Evolutionary conservation across 208 protist species (phyloP).

Genomic region (Leishmania guyanensis): DNA sequence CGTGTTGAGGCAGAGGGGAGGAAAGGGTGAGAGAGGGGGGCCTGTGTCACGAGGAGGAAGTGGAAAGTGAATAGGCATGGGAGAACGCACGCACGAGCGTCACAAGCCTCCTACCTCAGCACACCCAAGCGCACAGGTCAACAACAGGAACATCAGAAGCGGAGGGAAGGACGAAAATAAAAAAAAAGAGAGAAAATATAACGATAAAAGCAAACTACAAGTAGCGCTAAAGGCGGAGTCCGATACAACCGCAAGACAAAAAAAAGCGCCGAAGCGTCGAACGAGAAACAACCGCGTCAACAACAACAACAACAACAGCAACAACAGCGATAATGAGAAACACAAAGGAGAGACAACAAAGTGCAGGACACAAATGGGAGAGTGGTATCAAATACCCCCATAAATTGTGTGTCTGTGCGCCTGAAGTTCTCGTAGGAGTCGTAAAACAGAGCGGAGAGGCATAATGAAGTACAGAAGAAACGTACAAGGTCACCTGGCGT

Average conservation of each 20-base stretch:
- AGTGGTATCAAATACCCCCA: not conserved
- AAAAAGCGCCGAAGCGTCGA: not conserved
- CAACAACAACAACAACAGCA: not conserved
- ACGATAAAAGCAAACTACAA: not conserved
- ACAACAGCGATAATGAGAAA: not conserved
- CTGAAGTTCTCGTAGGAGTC: too few relatives aligned
- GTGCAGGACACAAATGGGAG: not conserved
- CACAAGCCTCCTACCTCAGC: not conserved
- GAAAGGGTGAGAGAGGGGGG: not conserved
- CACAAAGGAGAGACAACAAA: not conserved
- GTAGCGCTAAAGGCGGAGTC: not conserved
- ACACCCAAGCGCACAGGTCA: not conserved
- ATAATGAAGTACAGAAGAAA: not conserved
- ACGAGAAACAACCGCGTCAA: not conserved
- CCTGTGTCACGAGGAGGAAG: not conserved
- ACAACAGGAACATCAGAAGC: too few relatives aligned
- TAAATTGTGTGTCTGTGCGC: not conserved
- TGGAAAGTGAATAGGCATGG: not conserved
- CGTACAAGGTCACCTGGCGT: not conserved
- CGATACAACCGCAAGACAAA: not conserved
- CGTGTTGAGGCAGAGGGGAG: not conserved
- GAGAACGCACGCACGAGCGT: not conserved
- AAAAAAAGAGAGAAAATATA: not conserved
- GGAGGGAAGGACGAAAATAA: not conserved
- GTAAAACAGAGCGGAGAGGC: not conserved